A percentile compares a stretch with the other conserved stretches of the same genome.
Conservation (phyloP, 2,329 filamentous ascomycete species). For the Exserohilum rostratum region DNA sequence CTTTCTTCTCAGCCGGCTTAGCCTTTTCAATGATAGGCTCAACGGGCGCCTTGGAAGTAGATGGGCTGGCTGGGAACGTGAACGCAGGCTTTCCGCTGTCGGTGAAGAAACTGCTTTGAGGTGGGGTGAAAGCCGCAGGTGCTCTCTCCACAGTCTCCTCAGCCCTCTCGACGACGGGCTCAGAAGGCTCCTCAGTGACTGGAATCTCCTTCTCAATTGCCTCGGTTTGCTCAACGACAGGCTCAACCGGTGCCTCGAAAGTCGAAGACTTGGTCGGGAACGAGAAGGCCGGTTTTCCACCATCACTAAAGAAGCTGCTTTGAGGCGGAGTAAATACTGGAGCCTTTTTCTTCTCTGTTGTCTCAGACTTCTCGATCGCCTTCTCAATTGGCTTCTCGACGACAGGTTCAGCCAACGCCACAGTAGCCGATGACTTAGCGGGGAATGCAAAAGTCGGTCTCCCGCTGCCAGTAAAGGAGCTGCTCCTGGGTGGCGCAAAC, state of each 20-base stretch:
- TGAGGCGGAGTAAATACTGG: not conserved
- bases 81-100: constrained; percentile 11
- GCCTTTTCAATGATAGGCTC: not conserved
- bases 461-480: constrained; percentile 14
- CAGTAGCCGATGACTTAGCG: not conserved
- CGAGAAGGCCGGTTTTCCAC: constrained; percentile 8
- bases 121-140: not conserved
- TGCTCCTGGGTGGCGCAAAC: not conserved
- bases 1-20: not conserved
- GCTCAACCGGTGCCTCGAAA: not conserved
- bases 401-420: not conserved
- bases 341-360: not conserved
- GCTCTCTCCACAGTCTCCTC: not conserved
- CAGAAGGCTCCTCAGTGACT: not conserved
- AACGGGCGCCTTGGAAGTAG: too few species aligned
- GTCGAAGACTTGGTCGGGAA: not conserved
- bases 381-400: too few species aligned
- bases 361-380: not conserved
- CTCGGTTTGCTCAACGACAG: not conserved
- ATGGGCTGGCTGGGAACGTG: not conserved
- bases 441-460: not conserved
- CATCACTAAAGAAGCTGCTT: constrained; percentile 11
- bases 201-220: not conserved
- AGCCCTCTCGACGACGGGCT: not conserved
- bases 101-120: constrained; percentile 7